These are phyloP conservation scores for Helotiales sp. DNA, from an alignment of 2,329 filamentous ascomycete genomes.

Conservation along the genomic window DNA sequence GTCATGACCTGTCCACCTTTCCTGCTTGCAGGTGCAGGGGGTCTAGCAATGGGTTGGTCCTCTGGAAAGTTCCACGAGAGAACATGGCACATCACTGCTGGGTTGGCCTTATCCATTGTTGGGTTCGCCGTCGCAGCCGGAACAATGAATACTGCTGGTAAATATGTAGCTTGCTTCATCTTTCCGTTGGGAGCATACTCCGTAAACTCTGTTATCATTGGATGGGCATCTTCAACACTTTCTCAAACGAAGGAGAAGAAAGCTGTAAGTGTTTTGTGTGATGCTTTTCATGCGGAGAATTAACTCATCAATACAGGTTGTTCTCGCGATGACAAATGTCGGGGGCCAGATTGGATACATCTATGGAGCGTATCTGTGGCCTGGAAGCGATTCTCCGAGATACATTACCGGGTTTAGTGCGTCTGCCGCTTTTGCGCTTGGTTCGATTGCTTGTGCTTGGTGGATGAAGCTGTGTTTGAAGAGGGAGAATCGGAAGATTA, in stretches of 20 bases:
- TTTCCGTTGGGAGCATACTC: constrained; percentile 42
- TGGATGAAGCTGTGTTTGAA: constrained; percentile 9
- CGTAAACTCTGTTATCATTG: constrained; percentile 40
- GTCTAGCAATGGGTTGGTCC: constrained; percentile 28
- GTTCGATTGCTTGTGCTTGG: constrained; percentile 3
- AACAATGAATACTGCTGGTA: constrained; percentile 39
- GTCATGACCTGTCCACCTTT: constrained; percentile 47
- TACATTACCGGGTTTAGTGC: not conserved
- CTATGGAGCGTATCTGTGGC: constrained; percentile 8
- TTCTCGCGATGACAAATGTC: constrained; percentile 9
- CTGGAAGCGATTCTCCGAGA: constrained; percentile 1
- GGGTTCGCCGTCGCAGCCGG: constrained; percentile 41
- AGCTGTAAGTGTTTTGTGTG: constrained; percentile 21
- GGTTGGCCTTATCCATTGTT: constrained; percentile 37
- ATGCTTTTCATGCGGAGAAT: constrained; percentile 12
- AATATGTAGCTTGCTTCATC: constrained; percentile 43
- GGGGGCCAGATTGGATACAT: constrained; percentile 9
- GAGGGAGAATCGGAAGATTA: constrained; percentile 6
- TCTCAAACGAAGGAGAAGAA: constrained; percentile 32
- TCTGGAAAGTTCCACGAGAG: constrained; percentile 41
- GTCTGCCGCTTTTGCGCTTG: not conserved
- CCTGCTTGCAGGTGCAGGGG: constrained; percentile 33
- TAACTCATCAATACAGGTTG: not conserved
- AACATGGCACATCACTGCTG: constrained; percentile 41
- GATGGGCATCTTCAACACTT: constrained; percentile 33